Evolutionary conservation across 2,329 filamentous ascomycete species (phyloP).

Genomic region (Neonectria faginata): DNA sequence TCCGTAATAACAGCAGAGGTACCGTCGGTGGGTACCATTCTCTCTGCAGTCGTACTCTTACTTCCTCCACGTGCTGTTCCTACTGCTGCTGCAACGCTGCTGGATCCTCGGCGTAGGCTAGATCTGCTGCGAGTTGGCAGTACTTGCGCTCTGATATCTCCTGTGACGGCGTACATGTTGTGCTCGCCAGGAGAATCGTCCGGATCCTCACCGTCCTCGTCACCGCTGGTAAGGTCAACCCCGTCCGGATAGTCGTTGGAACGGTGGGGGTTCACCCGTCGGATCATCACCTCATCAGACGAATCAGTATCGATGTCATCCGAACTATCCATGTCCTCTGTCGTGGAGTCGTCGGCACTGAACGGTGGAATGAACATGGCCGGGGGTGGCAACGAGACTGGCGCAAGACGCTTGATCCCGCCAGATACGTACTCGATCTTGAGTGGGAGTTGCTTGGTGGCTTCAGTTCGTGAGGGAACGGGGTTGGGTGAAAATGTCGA

Average conservation of each 20-base stretch:
- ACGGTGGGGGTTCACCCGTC: slow-evolving; percentile 51
- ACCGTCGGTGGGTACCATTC: slow-evolving; percentile 42
- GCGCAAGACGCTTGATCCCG: slow-evolving; percentile 57
- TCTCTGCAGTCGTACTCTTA: slow-evolving; percentile 48
- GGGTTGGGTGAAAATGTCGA: slow-evolving; percentile 53
- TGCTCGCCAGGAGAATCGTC: slow-evolving; percentile 49
- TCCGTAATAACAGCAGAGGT: slow-evolving; percentile 58
- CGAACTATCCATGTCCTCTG: slow-evolving; percentile 45
- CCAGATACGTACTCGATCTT: slow-evolving; percentile 61
- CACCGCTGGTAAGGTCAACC: slow-evolving; percentile 55
- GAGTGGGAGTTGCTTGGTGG: slow-evolving; percentile 37
- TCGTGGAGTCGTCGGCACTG: slow-evolving; percentile 55
- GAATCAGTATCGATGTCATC: slow-evolving; percentile 49
- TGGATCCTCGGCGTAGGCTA: slow-evolving; percentile 36
- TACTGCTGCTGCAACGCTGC: slow-evolving; percentile 51
- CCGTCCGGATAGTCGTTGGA: slow-evolving; percentile 57
- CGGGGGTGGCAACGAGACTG: slow-evolving; percentile 64
- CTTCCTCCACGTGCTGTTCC: slow-evolving; percentile 48
- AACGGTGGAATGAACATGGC: slow-evolving; percentile 63
- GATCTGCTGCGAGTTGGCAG: slow-evolving; percentile 37
- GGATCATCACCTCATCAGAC: slow-evolving; percentile 49
- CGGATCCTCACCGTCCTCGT: slow-evolving; percentile 56
- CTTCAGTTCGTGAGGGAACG: slow-evolving; percentile 6
- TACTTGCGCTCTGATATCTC: slow-evolving; percentile 25
- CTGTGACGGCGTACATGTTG: slow-evolving; percentile 48